Evolutionary conservation across 768 basidiomycete genomes (phyloP), one percentile per base, ranked within the genome.

Genomic region (Brasilioporus rufonigricans): DNA sequence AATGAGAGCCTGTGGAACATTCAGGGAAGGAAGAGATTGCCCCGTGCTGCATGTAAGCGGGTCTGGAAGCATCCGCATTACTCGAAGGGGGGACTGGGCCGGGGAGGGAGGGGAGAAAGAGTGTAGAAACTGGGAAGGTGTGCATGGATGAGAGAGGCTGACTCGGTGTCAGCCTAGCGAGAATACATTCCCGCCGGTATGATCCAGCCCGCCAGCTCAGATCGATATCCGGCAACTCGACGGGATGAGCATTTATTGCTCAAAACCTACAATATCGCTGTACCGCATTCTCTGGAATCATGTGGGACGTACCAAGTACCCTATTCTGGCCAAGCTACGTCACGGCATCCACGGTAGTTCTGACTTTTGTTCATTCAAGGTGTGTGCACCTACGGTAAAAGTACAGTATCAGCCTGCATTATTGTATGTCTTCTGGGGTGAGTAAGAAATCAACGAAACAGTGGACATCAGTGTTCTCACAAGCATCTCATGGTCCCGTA

Each of bases 1-100:
- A 27, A 71, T 53, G 50, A 69, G 63, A 32, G 67, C 61, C 40
- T 69, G 61, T 10, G 67, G 65, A 18, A 50, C 52, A 44, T 52
- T 39, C 24, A 14, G 4, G 7, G 49, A 33, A 6, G 48, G 43
- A 41, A 40, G 40, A 19, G 53, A 14, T 23, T 19, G 23, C n/a
- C 61, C 56, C 10, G 57, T 49, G 21, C 60, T 63, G 40, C 64
- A 68, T 38, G 66, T 68, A 2, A 67, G 61, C 39, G 66, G 59
- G 38, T 68, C 64, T 12, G 66, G 55, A 12, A 43, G 46, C 29
- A 32, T 50, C 53, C 63, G 61, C 65, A 66, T 66, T 44, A 44
- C 49, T 54, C 27, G 13, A 24, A 19, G 33, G 47, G 21, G 18
- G 40, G 1, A 12, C n/a, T 10, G 26, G 45, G 27, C 10, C 33